Percentiles rank a stretch among this genome's conserved stretches.
These are phyloP conservation scores for Acmispon strigosus DNA, from an alignment of 306 rosid genomes.

Conservation along the genomic window DNA sequence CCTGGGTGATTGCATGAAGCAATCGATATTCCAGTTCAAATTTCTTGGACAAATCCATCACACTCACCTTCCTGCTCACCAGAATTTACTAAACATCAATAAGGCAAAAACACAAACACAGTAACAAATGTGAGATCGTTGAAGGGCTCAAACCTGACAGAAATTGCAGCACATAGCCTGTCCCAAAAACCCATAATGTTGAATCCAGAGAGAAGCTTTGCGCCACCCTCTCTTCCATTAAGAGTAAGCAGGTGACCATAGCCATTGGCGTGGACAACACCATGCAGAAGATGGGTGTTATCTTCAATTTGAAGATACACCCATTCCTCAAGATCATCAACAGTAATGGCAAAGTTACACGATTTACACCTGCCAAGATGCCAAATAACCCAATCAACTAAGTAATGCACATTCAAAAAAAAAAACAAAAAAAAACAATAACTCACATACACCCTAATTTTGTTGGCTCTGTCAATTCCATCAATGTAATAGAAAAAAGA, in stretches of 20 bases:
- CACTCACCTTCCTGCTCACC: constrained; percentile 55
- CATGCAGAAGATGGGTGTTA: constrained; percentile 58
- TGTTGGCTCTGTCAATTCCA: too few species aligned
- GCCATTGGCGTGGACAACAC: constrained; percentile 63
- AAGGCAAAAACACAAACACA: neutral
- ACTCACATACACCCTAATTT: too few species aligned
- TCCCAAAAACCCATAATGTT: constrained; percentile 68
- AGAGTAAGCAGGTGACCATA: constrained; percentile 64
- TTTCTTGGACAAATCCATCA: constrained; percentile 74
- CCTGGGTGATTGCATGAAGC: constrained; percentile 49
- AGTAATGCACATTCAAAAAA: too few species aligned
- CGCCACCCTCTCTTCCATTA: constrained; percentile 65
- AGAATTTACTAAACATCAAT: neutral
- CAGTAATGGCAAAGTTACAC: constrained; percentile 17
- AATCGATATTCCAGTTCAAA: constrained; percentile 56
- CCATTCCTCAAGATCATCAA: constrained; percentile 52
- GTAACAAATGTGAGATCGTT: neutral
- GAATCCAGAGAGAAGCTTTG: constrained; percentile 43
- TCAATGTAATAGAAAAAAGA: too few species aligned
- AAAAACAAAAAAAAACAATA: too few species aligned
- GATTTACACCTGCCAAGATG: constrained; percentile 26
- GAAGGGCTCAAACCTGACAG: constrained; percentile 37
- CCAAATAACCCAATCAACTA: neutral
- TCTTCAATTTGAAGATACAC: constrained; percentile 50
- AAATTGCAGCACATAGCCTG: constrained; percentile 48